Evolutionary conservation across 148 eudicot genomes (phyloP), one percentile per base, ranked within the genome.

Genomic region (Vaccinium macrocarpon): DNA sequence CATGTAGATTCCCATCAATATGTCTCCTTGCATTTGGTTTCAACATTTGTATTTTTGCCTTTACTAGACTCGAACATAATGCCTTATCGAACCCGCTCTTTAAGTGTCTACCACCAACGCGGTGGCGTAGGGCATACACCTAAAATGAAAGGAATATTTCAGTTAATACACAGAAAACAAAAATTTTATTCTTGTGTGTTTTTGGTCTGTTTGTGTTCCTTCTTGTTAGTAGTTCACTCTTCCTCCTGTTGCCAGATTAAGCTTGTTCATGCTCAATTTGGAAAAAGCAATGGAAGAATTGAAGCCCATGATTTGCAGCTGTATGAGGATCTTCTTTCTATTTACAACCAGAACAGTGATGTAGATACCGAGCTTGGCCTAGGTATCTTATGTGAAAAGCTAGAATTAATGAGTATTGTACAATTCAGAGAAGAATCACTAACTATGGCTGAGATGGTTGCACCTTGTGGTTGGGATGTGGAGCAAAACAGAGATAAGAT

Each of bases 321-420:
- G 27, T 72, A 51, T 32, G 78, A 53, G 64, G 64, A 82, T 32
- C 78, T 82, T 19, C 77, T 52, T 27, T 71, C 64, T 38, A 12
- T 51, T 19, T 82, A 53, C 50, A 15, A 81, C 84, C 49, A 72
- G 50, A 71, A 19, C 78, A 70, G 49, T 82, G 78, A 82, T 53
- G 51, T 38, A 27, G 78, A 29, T 27, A 25, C 55, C 8, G 51
- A 82, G 32, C 64, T 23, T 29, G 21, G 77, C 74, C 6, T 82
- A 48, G 13, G 55, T 61, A 46, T 13, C 48, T 81, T 81, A 48
- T 81, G 83, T 42, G 74, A 62, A 81, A 81, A 81, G 73, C 73
- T 81, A 42, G 83, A 81, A 62, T 62, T 81, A 13, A 62, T 61
- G 83, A 81, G 19, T n/a, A 62, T 81, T 21, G 82, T n/a, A 42